Evolutionary conservation across 2,329 filamentous ascomycete genomes (phyloP).

Genomic region (Orbilia javanica): DNA sequence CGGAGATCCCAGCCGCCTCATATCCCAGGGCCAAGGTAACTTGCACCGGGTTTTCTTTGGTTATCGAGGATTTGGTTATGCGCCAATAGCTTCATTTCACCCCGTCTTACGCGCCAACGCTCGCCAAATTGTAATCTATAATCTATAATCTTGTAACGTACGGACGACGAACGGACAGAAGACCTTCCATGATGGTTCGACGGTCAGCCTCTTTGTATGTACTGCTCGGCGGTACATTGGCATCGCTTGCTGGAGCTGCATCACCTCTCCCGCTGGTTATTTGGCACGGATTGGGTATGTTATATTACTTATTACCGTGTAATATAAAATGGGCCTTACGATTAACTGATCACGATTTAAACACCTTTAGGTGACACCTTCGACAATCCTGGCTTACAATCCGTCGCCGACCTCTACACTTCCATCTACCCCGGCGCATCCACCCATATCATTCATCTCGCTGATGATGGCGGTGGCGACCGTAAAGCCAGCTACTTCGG

Average conservation of each 20-base stretch:
- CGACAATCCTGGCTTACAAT: constrained; percentile 78
- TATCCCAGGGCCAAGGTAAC: no score
- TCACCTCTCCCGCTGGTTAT: constrained; percentile 87
- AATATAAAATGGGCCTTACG: not conserved
- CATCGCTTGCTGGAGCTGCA: constrained; percentile 24
- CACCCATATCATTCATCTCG: constrained; percentile 82
- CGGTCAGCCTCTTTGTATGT: constrained; percentile 29
- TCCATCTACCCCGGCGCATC: constrained; percentile 80
- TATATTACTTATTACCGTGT: constrained; percentile 20
- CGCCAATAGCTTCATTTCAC: constrained; percentile 1
- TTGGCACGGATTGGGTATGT: constrained; percentile 83
- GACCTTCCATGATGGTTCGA: constrained; percentile 19
- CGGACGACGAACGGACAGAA: not conserved
- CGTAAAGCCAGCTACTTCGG: constrained; percentile 89
- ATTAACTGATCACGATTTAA: not conserved
- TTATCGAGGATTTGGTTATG: not conserved
- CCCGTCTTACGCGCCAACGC: constrained; percentile 23
- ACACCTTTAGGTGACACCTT: constrained; percentile 76
- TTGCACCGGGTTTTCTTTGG: not conserved
- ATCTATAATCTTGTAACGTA: not conserved
- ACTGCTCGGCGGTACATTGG: constrained; percentile 29
- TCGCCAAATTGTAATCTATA: constrained; percentile 20
- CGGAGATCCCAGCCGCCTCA: constrained; percentile 13
- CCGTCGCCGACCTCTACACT: constrained; percentile 78
- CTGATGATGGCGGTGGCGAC: constrained; percentile 75